Base-by-base conservation (phyloP, 164 flowering plant species). In the Magnolia changhungtana region DNA sequence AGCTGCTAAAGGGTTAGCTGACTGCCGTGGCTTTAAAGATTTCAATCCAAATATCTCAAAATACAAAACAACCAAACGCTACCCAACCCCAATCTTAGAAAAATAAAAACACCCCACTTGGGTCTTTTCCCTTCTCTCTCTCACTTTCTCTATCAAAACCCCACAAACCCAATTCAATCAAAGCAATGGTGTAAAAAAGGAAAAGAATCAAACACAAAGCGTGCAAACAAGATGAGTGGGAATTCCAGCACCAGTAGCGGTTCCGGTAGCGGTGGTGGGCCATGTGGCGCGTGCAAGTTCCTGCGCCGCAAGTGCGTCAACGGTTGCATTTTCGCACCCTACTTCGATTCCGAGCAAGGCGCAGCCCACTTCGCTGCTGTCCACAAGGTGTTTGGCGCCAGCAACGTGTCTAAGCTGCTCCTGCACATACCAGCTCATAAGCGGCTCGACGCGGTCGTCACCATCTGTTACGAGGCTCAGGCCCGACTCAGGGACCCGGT, bases 251-350 rank as follows among this genome's bases (percentile, higher is more conserved):
- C 82, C 63, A 29, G 81, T 11, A 68, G 79, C 52, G 73, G 84
- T 2, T 86, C 87, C 0, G 79, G 88, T 0, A 80, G 85, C 0
- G 88, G 90, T 4, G 84, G 87, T 0, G 98, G 98, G 21, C 98
- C 98, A 1, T 95, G 98, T 63, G 98, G 98, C 27, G 98, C 98
- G 55, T 95, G 98, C 88, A 95, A 95, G 85, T 95, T 95, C 71
- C 65, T 95, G 80, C 80, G 98, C 79, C 82, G 98, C 75, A 95
- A 93, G 82, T 95, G 98, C 63, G 93, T 93, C 68, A 80, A 82
- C 1, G 98, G 94, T 16, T 95, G 98, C 70, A 89, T 93, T 45
- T 95, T 95, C 67, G 98, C 98, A 9, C 98, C 98, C 0, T 95
- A 95, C 74, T 95, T 95, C 70, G 96, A 93, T 63, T 89, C 98